Evolutionary conservation across 495 filamentous ascomycete species (phyloP).

Genomic region (Zalerion maritima): DNA sequence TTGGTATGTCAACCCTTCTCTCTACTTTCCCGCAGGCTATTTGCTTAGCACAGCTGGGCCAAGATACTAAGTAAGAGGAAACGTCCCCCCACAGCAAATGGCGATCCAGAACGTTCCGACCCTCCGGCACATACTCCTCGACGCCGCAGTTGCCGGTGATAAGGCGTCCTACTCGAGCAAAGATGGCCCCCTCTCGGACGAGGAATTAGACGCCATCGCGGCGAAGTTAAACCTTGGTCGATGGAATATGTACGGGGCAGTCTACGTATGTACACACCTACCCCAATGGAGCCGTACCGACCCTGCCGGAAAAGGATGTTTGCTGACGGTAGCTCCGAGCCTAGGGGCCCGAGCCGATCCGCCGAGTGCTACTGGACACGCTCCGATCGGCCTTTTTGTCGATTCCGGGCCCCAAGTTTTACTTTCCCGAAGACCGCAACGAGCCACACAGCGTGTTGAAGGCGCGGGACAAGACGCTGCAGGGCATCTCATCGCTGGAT

Average conservation of each 20-base stretch:
- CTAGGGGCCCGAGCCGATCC: slow-evolving; percentile 20
- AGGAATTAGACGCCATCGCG: slow-evolving; percentile 20
- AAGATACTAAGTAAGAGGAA: too few species aligned
- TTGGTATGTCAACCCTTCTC: slow-evolving; percentile 11
- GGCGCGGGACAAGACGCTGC: slow-evolving; percentile 21
- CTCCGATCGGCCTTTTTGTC: slow-evolving; percentile 22
- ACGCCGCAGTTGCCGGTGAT: slow-evolving; percentile 26
- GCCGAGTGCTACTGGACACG: slow-evolving; percentile 22
- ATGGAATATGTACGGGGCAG: slow-evolving; percentile 25
- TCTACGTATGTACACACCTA: slow-evolving; percentile 17
- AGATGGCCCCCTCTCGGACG: slow-evolving; percentile 22
- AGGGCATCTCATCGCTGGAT: slow-evolving; percentile 28
- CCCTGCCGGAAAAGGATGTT: too few species aligned
- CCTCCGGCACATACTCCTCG: slow-evolving; percentile 37
- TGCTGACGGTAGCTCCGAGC: too few species aligned
- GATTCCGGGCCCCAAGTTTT: slow-evolving; percentile 22
- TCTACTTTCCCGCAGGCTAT: too few species aligned
- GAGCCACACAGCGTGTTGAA: slow-evolving; percentile 23
- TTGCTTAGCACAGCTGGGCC: too few species aligned
- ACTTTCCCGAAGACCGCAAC: slow-evolving; percentile 17
- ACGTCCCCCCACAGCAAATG: background rate
- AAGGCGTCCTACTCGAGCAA: slow-evolving; percentile 27
- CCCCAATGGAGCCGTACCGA: slow-evolving; percentile 19
- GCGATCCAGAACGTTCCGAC: slow-evolving; percentile 35
- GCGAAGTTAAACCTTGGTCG: slow-evolving; percentile 23